Conservation (phyloP, 1,284 basidiomycete genomes). For the Earliella scabrosa region DNA sequence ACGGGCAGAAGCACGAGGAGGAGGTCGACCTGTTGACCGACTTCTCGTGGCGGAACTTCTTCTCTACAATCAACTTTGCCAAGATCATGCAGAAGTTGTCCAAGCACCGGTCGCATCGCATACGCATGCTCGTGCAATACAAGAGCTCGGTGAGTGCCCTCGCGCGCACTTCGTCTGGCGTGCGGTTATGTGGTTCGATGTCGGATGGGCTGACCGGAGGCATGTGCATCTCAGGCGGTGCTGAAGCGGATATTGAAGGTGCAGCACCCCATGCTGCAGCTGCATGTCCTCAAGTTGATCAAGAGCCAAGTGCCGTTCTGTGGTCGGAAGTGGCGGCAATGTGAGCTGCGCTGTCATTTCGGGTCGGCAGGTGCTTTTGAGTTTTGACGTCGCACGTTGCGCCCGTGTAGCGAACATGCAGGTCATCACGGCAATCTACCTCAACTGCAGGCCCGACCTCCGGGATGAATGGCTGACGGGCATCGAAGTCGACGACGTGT, state of each 20-base stretch:
- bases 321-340: conserved; percentile 97
- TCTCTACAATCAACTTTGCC: conserved; percentile 97
- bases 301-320: conserved; percentile 99
- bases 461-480: conserved; percentile 98
- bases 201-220: conserved; percentile 14
- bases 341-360: conserved; percentile 48
- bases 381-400: not conserved
- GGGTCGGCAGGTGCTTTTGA: not conserved
- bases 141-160: conserved; percentile 84
- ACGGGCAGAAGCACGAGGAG: conserved; percentile 76
- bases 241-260: conserved; percentile 95
- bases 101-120: conserved; percentile 92
- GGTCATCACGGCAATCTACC: conserved; percentile 97
- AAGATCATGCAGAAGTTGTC: conserved; percentile 98
- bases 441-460: conserved; percentile 95
- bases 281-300: conserved; percentile 97
- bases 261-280: conserved; percentile 91
- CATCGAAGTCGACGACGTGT: conserved; percentile 89
- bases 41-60: conserved; percentile 99
- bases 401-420: conserved; percentile 92
- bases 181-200: not conserved
- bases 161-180: not conserved
- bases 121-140: conserved; percentile 97
- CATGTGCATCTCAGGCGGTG: conserved; percentile 66
- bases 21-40: conserved; percentile 92